phyloP scores from a whole-genome alignment of 345 rosid species.

The Pistacia atlantica region DNA sequence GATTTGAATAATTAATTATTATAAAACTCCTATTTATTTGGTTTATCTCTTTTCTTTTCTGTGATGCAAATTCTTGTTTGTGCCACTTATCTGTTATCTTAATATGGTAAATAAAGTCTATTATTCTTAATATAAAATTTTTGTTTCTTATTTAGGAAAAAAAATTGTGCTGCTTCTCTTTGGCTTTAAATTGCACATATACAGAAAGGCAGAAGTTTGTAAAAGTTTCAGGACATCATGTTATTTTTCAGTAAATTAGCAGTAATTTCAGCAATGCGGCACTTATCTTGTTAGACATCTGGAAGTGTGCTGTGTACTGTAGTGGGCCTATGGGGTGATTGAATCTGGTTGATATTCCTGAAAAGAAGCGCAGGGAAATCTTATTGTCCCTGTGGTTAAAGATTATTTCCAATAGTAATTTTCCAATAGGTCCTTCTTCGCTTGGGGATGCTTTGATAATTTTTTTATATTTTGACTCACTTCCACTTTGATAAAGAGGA shows the following conservation, averaged over 20 bases:
- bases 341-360: not conserved
- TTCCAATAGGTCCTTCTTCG: not conserved
- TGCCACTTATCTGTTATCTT: not conserved
- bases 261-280: not conserved
- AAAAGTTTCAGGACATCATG: not conserved
- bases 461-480: not conserved
- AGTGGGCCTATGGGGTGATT: not conserved
- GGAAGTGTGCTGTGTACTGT: not conserved
- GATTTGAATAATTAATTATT: not conserved
- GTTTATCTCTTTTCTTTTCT: not conserved
- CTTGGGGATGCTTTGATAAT: not conserved
- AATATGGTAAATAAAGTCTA: not conserved
- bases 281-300: not conserved
- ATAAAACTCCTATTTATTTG: not conserved
- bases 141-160: too few relatives aligned
- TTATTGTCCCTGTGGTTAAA: not conserved
- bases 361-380: not conserved
- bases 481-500: not conserved
- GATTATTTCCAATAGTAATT: not conserved
- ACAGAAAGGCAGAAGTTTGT: not conserved
- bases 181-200: not conserved
- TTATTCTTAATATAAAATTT: not conserved
- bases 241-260: not conserved
- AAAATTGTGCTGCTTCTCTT: not conserved
- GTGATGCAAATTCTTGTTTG: not conserved